phyloP scores from a whole-genome alignment of 2,329 filamentous ascomycete genomes.

The Ophiocordyceps camponoti-rufipedis region DNA sequence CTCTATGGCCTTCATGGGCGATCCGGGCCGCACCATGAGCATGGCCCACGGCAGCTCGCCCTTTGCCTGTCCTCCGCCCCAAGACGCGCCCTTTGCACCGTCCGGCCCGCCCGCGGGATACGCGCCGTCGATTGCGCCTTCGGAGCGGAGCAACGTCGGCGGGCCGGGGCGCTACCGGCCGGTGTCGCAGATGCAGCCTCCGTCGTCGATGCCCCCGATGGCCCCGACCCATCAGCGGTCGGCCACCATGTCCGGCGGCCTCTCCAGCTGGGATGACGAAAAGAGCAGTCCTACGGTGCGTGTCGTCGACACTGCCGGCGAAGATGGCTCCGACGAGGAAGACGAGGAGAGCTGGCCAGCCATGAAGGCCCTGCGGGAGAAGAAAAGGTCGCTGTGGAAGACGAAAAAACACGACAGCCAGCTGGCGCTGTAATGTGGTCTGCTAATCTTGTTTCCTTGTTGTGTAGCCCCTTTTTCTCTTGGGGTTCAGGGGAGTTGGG shows the following conservation, averaged over 20 bases:
- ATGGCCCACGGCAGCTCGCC: constrained; percentile 56
- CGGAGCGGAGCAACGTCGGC: constrained; percentile 86
- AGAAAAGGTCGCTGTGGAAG: constrained; percentile 49
- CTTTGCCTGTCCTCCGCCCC: constrained; percentile 34
- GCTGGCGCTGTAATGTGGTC: constrained; percentile 12
- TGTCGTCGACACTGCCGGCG: constrained; percentile 18
- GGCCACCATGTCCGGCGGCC: constrained; percentile 16
- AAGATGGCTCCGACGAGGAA: constrained; percentile 30
- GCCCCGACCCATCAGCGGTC: constrained; percentile 8
- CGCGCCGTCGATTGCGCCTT: constrained; percentile 81
- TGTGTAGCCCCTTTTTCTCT: neutral
- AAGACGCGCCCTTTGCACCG: neutral
- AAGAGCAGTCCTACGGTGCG: constrained; percentile 18
- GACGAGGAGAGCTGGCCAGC: constrained; percentile 53
- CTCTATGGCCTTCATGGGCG: constrained; percentile 23
- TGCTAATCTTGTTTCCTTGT: constrained; percentile 2
- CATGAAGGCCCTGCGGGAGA: constrained; percentile 50
- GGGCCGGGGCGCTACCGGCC: constrained; percentile 80
- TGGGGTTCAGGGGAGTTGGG: neutral
- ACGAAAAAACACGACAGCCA: constrained; percentile 37
- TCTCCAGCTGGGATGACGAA: constrained; percentile 15
- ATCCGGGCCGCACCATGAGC: constrained; percentile 53
- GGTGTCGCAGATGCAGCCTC: constrained; percentile 46
- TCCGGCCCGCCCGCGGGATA: constrained; percentile 37
- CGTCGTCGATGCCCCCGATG: constrained; percentile 4